Percentiles rank a stretch among this genome's conserved stretches.
These are phyloP conservation scores for Geotrichum aggregatum DNA, from an alignment of 1,139 yeast genomes.

Conservation along the genomic window DNA sequence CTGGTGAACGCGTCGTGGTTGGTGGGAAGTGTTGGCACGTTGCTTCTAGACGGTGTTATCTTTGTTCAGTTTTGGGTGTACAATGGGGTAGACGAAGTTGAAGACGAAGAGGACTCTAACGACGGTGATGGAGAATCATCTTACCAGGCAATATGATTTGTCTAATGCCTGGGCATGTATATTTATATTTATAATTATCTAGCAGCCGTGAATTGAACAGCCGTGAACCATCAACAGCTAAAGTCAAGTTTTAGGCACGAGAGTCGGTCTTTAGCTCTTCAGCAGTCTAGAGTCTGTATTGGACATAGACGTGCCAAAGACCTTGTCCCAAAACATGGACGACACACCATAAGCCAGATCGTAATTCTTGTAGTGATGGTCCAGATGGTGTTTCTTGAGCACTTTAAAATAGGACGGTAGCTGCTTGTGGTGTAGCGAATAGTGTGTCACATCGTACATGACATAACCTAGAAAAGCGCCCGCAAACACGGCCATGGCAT, in stretches of 20 bases:
- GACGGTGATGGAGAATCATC: slow-evolving; percentile 2
- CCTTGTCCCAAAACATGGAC: slow-evolving; percentile 85
- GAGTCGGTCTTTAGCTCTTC: neutral
- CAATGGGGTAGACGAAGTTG: slow-evolving; percentile 38
- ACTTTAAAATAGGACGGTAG: slow-evolving; percentile 73
- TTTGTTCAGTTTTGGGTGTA: slow-evolving; percentile 84
- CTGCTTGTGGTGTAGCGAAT: slow-evolving; percentile 78
- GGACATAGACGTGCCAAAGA: slow-evolving; percentile 66
- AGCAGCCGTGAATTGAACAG: too few species aligned
- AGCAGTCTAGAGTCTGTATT: slow-evolving; percentile 20
- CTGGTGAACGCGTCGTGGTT: slow-evolving; percentile 88
- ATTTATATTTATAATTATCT: slow-evolving; percentile 1
- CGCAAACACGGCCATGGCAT: slow-evolving; percentile 71
- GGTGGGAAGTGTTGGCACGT: slow-evolving; percentile 86
- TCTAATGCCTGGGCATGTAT: neutral
- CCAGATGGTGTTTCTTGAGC: slow-evolving; percentile 84
- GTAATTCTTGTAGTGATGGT: slow-evolving; percentile 95
- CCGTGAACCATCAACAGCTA: neutral
- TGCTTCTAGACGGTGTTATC: slow-evolving; percentile 72
- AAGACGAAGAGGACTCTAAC: slow-evolving; percentile 9
- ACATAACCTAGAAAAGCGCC: slow-evolving; percentile 95
- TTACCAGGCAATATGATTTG: slow-evolving; percentile 10
- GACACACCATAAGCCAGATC: slow-evolving; percentile 97
- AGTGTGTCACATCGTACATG: slow-evolving; percentile 84
- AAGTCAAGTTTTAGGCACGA: too few species aligned